These are phyloP conservation scores for Croton setiger DNA, from an alignment of 441 rosid genomes.

Conservation along the genomic window DNA sequence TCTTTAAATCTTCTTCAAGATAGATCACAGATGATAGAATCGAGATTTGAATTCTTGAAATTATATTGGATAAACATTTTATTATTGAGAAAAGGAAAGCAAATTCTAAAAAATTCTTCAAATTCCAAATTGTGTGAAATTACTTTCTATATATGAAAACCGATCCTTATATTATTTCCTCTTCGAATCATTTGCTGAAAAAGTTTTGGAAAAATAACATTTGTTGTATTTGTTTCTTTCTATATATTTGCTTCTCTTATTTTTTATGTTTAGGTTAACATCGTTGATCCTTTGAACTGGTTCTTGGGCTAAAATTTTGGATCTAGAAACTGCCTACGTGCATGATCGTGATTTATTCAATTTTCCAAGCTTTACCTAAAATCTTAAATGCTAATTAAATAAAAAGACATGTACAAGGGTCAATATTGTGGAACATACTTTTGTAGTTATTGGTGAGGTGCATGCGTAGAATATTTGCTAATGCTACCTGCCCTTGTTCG, in stretches of 20 bases:
- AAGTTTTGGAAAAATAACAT: neutral
- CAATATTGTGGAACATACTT: neutral
- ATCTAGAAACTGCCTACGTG: constrained; percentile 17
- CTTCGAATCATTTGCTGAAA: neutral
- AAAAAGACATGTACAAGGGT: neutral
- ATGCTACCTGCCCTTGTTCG: neutral
- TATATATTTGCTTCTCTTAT: neutral
- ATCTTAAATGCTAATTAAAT: neutral
- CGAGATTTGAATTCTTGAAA: neutral
- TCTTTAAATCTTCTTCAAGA: neutral
- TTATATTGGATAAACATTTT: neutral
- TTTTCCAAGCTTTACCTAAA: neutral
- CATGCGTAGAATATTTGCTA: neutral
- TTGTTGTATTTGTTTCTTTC: neutral
- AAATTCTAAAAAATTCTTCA: neutral
- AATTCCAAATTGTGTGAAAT: neutral
- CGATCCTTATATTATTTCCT: neutral
- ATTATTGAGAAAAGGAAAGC: neutral
- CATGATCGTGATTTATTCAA: constrained; percentile 3
- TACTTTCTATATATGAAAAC: neutral
- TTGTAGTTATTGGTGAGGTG: neutral
- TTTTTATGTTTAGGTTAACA: constrained; percentile 4
- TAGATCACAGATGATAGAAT: neutral
- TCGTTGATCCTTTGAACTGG: constrained; percentile 9
- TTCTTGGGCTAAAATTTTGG: constrained; percentile 15